phyloP scores from a whole-genome alignment of 2,329 filamentous ascomycete species.

The Neofusicoccum ribis region DNA sequence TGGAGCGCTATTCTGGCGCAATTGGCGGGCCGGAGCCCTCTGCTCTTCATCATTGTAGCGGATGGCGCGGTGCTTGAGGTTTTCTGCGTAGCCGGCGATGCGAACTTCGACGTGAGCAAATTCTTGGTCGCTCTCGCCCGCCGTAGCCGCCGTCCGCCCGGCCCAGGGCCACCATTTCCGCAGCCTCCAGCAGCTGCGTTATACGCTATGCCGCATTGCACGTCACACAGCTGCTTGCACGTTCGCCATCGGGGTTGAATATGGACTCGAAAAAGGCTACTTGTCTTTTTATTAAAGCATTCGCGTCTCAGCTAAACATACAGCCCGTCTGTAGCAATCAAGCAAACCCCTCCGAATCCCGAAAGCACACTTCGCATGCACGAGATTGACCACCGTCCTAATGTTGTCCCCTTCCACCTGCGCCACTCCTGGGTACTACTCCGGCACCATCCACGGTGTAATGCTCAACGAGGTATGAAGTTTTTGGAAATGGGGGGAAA shows the following conservation, averaged over 20 bases:
- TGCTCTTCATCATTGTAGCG: conserved; percentile 50
- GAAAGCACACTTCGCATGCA: not conserved
- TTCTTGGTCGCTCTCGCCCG: conserved; percentile 13
- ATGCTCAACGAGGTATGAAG: not conserved
- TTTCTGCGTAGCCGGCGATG: not conserved
- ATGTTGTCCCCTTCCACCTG: not conserved
- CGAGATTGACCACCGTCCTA: not conserved
- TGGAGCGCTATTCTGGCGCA: conserved; percentile 13
- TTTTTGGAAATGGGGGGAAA: not conserved
- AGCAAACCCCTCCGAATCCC: not conserved
- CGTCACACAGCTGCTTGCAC: too few relatives aligned
- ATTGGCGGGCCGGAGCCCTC: conserved; percentile 43
- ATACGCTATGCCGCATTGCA: too few relatives aligned
- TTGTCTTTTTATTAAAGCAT: not conserved
- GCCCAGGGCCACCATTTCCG: not conserved
- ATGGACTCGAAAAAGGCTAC: not conserved
- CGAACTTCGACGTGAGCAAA: conserved; percentile 17
- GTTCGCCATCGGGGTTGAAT: too few relatives aligned
- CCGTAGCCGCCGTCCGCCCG: conserved; percentile 8
- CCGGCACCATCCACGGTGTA: not conserved
- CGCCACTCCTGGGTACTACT: not conserved
- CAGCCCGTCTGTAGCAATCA: not conserved
- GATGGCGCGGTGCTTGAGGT: conserved; percentile 23
- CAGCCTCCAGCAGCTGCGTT: not conserved
- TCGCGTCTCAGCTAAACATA: conserved; percentile 2